phyloP scores from a whole-genome alignment of 495 filamentous ascomycete species.

The Talaromyces adpressus region DNA sequence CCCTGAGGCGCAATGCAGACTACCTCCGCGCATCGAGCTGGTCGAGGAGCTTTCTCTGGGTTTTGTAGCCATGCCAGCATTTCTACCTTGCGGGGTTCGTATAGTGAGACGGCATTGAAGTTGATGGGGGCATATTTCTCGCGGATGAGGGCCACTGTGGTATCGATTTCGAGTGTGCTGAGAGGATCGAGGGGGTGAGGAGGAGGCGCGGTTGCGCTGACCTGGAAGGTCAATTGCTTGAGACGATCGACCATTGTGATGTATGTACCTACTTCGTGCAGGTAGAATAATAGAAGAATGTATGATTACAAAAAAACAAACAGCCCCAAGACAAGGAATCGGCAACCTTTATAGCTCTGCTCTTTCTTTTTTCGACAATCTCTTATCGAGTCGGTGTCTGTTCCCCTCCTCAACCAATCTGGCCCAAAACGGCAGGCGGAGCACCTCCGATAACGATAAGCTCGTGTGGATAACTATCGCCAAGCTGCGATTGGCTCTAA shows the following conservation, averaged over 20 bases:
- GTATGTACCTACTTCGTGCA: not conserved
- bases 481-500: not conserved
- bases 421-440: constrained; percentile 2
- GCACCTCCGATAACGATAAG: constrained; percentile 9
- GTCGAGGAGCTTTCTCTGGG: constrained; percentile 53
- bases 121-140: constrained; percentile 63
- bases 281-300: not conserved
- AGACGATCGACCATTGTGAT: constrained; percentile 64
- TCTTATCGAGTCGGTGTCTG: constrained; percentile 2
- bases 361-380: not conserved
- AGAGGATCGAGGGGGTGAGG: constrained; percentile 87
- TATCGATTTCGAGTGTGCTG: constrained; percentile 67
- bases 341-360: not conserved
- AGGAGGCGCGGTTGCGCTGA: constrained; percentile 46
- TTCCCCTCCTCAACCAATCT: not conserved
- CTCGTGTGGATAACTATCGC: not conserved
- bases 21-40: constrained; percentile 70
- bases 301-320: not conserved
- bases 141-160: constrained; percentile 60
- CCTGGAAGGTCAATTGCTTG: constrained; percentile 59
- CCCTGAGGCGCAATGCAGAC: constrained; percentile 77
- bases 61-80: constrained; percentile 77
- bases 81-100: constrained; percentile 79
- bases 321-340: not conserved
- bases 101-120: constrained; percentile 87